Conservation (phyloP, 1,284 basidiomycete genomes). For the Cryptococcus sp. region DNA sequence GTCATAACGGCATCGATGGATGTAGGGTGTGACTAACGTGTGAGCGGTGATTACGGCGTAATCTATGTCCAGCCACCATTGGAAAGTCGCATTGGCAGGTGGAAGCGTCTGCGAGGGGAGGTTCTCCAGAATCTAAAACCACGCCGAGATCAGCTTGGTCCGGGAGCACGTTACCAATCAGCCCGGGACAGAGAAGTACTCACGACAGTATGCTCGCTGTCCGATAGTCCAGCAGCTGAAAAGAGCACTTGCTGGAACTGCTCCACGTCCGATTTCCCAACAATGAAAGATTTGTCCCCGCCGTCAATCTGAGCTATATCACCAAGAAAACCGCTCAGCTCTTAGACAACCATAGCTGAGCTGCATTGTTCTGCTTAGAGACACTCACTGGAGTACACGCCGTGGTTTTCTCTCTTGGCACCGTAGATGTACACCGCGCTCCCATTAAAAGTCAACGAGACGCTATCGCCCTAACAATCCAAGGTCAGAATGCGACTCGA, state of each 20-base stretch:
- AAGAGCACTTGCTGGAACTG: conserved; percentile 19
- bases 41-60: conserved; percentile 11
- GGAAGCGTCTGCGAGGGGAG: too few species aligned
- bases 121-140: background rate
- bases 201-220: conserved; percentile 23
- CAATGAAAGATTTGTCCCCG: conserved; percentile 8
- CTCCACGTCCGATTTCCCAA: conserved; percentile 4
- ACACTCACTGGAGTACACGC: conserved; percentile 23
- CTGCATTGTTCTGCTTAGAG: background rate
- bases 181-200: conserved; percentile 1
- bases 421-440: conserved; percentile 31
- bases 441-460: conserved; percentile 34
- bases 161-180: too few species aligned
- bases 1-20: background rate
- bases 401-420: conserved; percentile 27
- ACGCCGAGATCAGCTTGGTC: too few species aligned
- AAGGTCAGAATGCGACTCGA: background rate
- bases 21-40: conserved; percentile 4
- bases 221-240: conserved; percentile 9
- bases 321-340: background rate
- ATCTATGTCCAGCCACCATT: conserved; percentile 24
- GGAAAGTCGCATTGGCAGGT: conserved; percentile 5
- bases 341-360: background rate
- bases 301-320: conserved; percentile 20
- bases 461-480: conserved; percentile 24